Percentiles rank a stretch among this genome's conserved stretches.
Conservation (phyloP, 179 eudicot genomes). For the Pouteria campechiana region DNA sequence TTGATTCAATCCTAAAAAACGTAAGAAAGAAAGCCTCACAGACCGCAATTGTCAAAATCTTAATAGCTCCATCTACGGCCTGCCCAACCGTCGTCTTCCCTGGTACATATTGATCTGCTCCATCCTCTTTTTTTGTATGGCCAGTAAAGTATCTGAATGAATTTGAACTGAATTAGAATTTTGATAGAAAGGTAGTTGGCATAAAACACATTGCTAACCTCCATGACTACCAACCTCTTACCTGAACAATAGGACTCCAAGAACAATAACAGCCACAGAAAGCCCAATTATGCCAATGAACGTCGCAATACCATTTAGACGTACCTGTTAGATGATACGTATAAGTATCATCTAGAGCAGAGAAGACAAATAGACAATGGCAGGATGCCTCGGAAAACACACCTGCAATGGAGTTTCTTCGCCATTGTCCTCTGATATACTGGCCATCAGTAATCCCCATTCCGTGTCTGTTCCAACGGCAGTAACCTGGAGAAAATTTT, state of each 20-base stretch:
- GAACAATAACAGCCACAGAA: slow-evolving; percentile 66
- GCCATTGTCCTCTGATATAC: slow-evolving; percentile 80
- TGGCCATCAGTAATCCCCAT: slow-evolving; percentile 93
- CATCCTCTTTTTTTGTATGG: slow-evolving; percentile 48
- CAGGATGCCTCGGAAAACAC: slow-evolving; percentile 1
- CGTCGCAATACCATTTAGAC: slow-evolving; percentile 86
- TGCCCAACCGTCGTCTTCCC: slow-evolving; percentile 51
- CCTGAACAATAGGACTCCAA: slow-evolving; percentile 55
- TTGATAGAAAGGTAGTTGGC: background rate
- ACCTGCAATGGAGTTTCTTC: slow-evolving; percentile 98
- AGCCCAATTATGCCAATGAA: slow-evolving; percentile 89
- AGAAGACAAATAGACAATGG: background rate
- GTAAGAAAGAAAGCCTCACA: slow-evolving; percentile 13
- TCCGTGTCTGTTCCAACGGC: slow-evolving; percentile 92
- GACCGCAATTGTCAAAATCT: slow-evolving; percentile 67
- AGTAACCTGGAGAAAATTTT: slow-evolving; percentile 52
- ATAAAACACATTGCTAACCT: background rate
- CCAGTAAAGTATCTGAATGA: slow-evolving; percentile 63
- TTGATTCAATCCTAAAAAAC: background rate
- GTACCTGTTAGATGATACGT: slow-evolving; percentile 34
- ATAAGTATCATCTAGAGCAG: background rate
- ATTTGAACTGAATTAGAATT: background rate
- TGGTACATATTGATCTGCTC: slow-evolving; percentile 44
- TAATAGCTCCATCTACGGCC: slow-evolving; percentile 49
- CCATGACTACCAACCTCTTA: slow-evolving; percentile 8